Evolutionary conservation across 73 alveolate species (phyloP).

Genomic region (Uronychia setigera): DNA sequence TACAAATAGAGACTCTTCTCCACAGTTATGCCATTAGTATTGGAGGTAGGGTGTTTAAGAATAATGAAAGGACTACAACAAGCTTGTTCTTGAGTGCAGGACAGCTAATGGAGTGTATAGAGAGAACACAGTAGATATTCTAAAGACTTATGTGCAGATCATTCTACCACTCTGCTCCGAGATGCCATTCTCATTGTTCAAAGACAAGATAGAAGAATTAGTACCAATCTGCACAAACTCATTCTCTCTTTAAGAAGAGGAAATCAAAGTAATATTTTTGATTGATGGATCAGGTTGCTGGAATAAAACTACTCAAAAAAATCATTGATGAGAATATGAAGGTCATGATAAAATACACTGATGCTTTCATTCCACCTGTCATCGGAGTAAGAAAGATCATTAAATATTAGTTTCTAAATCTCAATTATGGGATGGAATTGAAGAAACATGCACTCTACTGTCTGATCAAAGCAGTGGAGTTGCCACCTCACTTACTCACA

Average conservation of each 20-base stretch:
- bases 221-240: not conserved
- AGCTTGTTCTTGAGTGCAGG: slow-evolving; percentile 4
- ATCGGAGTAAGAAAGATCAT: not conserved
- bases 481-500: not conserved
- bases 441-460: not conserved
- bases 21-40: not conserved
- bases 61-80: not conserved
- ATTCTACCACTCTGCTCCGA: slow-evolving; percentile 18
- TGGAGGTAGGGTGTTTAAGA: not conserved
- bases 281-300: not conserved
- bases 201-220: slow-evolving; percentile 11
- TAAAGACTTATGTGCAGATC: not conserved
- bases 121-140: not conserved
- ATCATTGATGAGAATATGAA: not conserved
- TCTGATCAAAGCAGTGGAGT: not conserved
- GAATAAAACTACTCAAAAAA: not conserved
- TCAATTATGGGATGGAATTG: not conserved
- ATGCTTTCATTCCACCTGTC: not conserved
- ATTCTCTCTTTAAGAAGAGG: not conserved
- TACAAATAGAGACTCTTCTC: slow-evolving; percentile 10
- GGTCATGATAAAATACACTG: not conserved
- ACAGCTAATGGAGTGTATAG: not conserved
- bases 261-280: not conserved
- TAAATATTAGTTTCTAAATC: not conserved
- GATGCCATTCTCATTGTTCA: slow-evolving; percentile 9